These are phyloP conservation scores for Chaetomiaceae sp. DNA, from an alignment of 2,329 filamentous ascomycete species.

Conservation along the genomic window DNA sequence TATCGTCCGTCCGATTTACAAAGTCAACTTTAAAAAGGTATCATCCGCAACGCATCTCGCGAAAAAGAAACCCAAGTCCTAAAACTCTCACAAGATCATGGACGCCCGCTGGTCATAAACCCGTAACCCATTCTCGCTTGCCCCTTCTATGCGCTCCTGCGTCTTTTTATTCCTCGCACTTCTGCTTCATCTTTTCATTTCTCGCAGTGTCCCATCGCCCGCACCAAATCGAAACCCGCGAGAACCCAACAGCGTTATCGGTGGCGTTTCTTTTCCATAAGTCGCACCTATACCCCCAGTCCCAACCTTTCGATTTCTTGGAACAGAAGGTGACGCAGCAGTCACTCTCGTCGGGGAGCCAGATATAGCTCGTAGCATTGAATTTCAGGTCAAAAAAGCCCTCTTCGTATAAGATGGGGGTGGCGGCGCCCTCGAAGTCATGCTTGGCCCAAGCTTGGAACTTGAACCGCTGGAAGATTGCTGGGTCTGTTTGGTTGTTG, in stretches of 20 bases:
- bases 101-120: neutral
- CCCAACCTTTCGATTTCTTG: slow-evolving; percentile 21
- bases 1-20: no score
- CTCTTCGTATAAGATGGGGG: slow-evolving; percentile 26
- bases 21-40: neutral
- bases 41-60: neutral
- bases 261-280: slow-evolving; percentile 18
- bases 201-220: slow-evolving; percentile 14
- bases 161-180: neutral
- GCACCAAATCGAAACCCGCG: slow-evolving; percentile 25
- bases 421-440: slow-evolving; percentile 26
- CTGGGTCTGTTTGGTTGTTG: slow-evolving; percentile 24
- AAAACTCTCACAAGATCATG: neutral
- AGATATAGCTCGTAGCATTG: slow-evolving; percentile 26
- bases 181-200: no score
- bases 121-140: no score
- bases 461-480: slow-evolving; percentile 19
- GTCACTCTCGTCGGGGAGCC: slow-evolving; percentile 24
- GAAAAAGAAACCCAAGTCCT: neutral
- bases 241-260: neutral
- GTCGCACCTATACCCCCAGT: slow-evolving; percentile 29
- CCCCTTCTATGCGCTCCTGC: no score
- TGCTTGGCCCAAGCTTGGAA: slow-evolving; percentile 33
- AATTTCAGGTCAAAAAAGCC: slow-evolving; percentile 27
- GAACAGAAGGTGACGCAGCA: slow-evolving; percentile 31